A percentile compares a stretch with the other conserved stretches of the same genome.
These are phyloP conservation scores for Pseudohalonectria lignicola DNA, from an alignment of 2,329 filamentous ascomycete genomes.

Conservation along the genomic window DNA sequence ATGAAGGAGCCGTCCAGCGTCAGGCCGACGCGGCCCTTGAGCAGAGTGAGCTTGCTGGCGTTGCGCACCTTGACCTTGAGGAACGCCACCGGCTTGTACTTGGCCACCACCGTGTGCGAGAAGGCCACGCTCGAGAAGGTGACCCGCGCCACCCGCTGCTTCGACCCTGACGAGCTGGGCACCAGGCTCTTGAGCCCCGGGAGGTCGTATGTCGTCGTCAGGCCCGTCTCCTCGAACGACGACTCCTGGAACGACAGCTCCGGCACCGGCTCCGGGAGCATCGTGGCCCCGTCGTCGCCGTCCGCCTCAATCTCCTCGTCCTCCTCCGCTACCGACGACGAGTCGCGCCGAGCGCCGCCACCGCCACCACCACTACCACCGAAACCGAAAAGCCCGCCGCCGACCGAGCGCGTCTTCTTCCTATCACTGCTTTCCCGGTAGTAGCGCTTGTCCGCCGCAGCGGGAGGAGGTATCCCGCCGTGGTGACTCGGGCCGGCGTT, in stretches of 20 bases:
- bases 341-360: background rate
- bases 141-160: conserved; percentile 49
- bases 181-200: conserved; percentile 44
- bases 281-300: conserved; percentile 11
- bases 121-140: conserved; percentile 38
- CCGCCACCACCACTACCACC: background rate
- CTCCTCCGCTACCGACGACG: background rate
- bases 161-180: conserved; percentile 36
- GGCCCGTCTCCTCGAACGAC: conserved; percentile 44
- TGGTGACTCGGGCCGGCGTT: background rate
- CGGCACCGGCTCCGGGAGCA: conserved; percentile 10
- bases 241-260: conserved; percentile 38
- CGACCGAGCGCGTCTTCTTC: no score
- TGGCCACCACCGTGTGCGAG: conserved; percentile 47
- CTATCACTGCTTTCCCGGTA: no score
- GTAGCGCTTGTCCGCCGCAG: no score
- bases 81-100: conserved; percentile 48
- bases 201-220: conserved; percentile 51
- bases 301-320: conserved; percentile 11
- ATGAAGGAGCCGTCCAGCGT: conserved; percentile 55
- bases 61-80: conserved; percentile 48
- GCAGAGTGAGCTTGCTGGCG: conserved; percentile 40
- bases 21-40: conserved; percentile 42
- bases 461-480: no score
- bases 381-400: background rate